Conservation (phyloP, 164 flowering plant species). For the Stephania cephalantha region DNA sequence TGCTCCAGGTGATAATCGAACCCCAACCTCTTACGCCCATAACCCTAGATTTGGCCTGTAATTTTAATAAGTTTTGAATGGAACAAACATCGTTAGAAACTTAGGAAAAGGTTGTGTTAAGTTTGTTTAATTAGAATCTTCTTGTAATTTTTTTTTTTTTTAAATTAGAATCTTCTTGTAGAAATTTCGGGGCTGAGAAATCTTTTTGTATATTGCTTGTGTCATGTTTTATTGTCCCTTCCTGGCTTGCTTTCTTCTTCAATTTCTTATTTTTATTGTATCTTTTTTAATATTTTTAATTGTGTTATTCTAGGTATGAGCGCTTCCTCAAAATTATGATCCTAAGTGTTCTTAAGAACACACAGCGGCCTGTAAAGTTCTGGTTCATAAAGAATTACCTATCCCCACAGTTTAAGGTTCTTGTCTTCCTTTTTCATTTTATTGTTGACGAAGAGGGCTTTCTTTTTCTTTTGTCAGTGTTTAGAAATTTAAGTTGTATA, state of each 20-base stretch:
- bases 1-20: no score
- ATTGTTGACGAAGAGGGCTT: neutral
- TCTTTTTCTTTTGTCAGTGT: neutral
- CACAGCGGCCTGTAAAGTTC: constrained; percentile 86
- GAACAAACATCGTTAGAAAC: no score
- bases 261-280: neutral
- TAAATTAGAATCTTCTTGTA: no score
- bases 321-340: constrained; percentile 97
- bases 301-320: constrained; percentile 64
- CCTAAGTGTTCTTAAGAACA: constrained; percentile 84
- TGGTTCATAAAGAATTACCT: constrained; percentile 99
- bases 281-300: constrained; percentile 3
- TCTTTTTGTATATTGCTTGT: neutral
- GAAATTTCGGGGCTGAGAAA: no score
- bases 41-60: no score
- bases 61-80: no score
- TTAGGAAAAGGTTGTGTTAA: no score
- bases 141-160: no score
- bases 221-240: neutral
- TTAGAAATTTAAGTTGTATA: neutral
- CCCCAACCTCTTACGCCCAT: no score
- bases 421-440: neutral
- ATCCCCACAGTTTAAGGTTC: constrained; percentile 95
- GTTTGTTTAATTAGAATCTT: no score
- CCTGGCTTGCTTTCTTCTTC: neutral